Conservation (phyloP, 768 basidiomycete species). For the Austroboletus eburneus region DNA sequence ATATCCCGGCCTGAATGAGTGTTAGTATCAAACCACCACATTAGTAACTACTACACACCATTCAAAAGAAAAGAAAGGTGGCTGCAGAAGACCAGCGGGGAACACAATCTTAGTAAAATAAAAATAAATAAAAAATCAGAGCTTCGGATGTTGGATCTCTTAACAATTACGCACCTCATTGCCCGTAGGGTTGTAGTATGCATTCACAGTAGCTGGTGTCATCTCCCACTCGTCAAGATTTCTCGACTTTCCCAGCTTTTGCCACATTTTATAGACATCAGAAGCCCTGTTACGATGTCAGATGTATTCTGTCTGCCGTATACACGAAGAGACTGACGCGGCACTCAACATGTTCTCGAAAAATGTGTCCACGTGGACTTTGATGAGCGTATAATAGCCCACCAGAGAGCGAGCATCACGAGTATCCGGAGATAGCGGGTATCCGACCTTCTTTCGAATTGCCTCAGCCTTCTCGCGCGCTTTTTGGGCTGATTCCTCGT, state of each 20-base stretch:
- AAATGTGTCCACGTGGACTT: constrained; percentile 64
- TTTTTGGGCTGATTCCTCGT: constrained; percentile 69
- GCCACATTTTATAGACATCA: constrained; percentile 68
- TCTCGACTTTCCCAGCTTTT: constrained; percentile 62
- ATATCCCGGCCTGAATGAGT: constrained; percentile 71
- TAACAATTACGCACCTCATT: constrained; percentile 59
- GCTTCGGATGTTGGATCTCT: not conserved
- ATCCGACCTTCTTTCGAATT: constrained; percentile 83
- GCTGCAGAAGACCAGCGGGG: constrained; percentile 91
- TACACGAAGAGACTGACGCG: constrained; percentile 32
- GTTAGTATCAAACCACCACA: constrained; percentile 6
- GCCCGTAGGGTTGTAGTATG: constrained; percentile 82
- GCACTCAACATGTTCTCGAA: constrained; percentile 80
- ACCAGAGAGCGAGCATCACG: constrained; percentile 62
- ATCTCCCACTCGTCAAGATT: constrained; percentile 83
- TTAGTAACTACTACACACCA: constrained; percentile 46
- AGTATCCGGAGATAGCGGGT: constrained; percentile 84
- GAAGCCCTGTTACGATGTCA: constrained; percentile 40
- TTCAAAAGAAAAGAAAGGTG: constrained; percentile 81
- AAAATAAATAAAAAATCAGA: not conserved
- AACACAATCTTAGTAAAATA: constrained; percentile 92
- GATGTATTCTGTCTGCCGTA: not conserved
- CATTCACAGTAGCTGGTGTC: constrained; percentile 82
- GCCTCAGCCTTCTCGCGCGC: constrained; percentile 74
- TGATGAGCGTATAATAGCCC: constrained; percentile 68